These are phyloP conservation scores for Annulohypoxylon stygium DNA, from an alignment of 495 filamentous ascomycete genomes.

Conservation along the genomic window DNA sequence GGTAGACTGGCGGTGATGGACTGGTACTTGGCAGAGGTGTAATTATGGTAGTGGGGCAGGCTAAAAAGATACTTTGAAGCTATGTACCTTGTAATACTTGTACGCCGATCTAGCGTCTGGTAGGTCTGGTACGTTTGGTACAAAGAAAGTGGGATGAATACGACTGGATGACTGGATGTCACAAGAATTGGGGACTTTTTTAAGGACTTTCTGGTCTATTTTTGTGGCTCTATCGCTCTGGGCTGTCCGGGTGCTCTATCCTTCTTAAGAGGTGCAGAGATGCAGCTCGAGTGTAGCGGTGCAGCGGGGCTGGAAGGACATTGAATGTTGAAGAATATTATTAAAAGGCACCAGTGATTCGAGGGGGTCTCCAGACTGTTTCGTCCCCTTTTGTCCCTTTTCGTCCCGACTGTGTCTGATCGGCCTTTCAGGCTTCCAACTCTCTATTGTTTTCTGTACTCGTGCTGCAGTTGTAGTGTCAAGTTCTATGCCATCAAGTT, in stretches of 20 bases:
- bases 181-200: constrained; percentile 31
- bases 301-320: constrained; percentile 38
- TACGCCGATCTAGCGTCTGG: constrained; percentile 28
- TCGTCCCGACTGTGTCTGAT: constrained; percentile 23
- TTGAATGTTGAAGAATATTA: background rate
- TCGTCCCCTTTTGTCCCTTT: background rate
- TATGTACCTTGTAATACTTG: constrained; percentile 27
- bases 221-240: constrained; percentile 23
- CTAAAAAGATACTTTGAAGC: constrained; percentile 28
- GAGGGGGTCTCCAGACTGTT: constrained; percentile 33
- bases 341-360: constrained; percentile 17
- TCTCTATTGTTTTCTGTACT: background rate
- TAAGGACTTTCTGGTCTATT: constrained; percentile 11
- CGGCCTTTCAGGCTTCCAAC: constrained; percentile 15
- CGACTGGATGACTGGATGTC: constrained; percentile 12
- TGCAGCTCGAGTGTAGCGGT: background rate
- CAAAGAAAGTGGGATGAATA: constrained; percentile 43
- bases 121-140: background rate
- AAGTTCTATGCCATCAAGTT: constrained; percentile 19
- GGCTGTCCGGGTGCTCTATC: background rate
- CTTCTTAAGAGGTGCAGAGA: background rate
- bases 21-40: constrained; percentile 35
- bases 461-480: constrained; percentile 10
- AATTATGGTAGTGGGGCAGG: constrained; percentile 25
- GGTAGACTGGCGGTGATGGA: constrained; percentile 45